A percentile compares a stretch with the other conserved stretches of the same genome.
phyloP scores from a whole-genome alignment of 208 protist species.

The Wallacemonas collosoma region DNA sequence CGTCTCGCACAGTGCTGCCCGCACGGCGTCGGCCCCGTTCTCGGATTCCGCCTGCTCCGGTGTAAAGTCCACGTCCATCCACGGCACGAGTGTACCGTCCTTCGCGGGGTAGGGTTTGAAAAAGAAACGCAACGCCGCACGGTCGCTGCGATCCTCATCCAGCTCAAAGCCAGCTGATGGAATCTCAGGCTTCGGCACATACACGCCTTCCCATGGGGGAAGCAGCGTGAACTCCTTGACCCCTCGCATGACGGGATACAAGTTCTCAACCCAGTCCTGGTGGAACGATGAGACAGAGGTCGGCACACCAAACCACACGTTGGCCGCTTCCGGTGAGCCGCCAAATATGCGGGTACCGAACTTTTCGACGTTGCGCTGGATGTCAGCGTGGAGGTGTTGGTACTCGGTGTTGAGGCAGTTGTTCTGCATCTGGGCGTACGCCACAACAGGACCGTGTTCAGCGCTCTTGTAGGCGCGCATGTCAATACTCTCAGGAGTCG shows the following conservation, averaged over 20 bases:
- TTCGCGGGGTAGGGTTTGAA: constrained; percentile 48
- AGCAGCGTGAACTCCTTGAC: constrained; percentile 91
- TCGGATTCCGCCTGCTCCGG: constrained; percentile 38
- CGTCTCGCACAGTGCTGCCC: constrained; percentile 22
- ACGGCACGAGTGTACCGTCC: constrained; percentile 74
- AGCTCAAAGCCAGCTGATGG: constrained; percentile 63
- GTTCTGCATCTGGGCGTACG: constrained; percentile 92
- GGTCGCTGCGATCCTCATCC: constrained; percentile 28
- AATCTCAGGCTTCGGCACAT: constrained; percentile 81
- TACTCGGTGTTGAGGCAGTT: constrained; percentile 88
- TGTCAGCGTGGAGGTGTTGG: constrained; percentile 65
- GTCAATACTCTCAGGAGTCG: constrained; percentile 53
- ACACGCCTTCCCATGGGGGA: constrained; percentile 86
- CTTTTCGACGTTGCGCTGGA: constrained; percentile 49
- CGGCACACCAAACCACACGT: constrained; percentile 89
- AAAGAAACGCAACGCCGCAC: constrained; percentile 34
- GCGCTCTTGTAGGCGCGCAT: constrained; percentile 41
- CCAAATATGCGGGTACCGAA: constrained; percentile 78
- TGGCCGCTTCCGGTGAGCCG: constrained; percentile 74
- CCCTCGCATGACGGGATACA: constrained; percentile 89
- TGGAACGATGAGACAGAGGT: constrained; percentile 88
- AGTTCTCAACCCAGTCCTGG: constrained; percentile 93
- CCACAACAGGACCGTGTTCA: constrained; percentile 36
- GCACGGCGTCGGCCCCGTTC: constrained; percentile 26
- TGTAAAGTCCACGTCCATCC: constrained; percentile 87